These are phyloP conservation scores for Jatropha curcas DNA, from an alignment of 345 rosid genomes.

Conservation along the genomic window DNA sequence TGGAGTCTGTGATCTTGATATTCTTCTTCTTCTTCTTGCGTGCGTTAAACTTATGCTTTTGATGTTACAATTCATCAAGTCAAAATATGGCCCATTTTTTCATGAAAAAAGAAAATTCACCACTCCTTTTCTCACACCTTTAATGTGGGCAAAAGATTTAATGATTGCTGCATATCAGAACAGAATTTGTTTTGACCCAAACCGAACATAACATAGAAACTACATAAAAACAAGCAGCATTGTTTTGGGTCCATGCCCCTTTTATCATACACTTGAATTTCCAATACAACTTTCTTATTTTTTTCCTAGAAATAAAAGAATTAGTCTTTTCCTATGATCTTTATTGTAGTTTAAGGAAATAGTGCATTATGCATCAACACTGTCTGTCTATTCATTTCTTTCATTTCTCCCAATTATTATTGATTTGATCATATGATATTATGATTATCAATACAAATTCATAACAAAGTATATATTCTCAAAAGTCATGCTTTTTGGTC, in stretches of 20 bases:
- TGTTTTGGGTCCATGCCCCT: neutral
- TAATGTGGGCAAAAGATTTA: neutral
- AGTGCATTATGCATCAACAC: too few relatives aligned
- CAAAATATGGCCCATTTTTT: conserved; percentile 11
- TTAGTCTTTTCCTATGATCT: too few relatives aligned
- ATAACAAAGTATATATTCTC: neutral
- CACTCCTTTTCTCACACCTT: neutral
- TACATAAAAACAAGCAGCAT: neutral
- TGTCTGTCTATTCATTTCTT: too few relatives aligned
- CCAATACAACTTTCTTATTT: neutral
- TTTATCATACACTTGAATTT: neutral
- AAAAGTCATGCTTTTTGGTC: conserved; percentile 13
- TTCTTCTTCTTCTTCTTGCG: neutral
- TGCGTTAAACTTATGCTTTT: neutral
- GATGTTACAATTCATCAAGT: conserved; percentile 15
- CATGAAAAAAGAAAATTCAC: neutral
- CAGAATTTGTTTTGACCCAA: neutral
- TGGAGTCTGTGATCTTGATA: neutral
- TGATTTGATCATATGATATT: neutral
- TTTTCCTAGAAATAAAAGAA: too few relatives aligned
- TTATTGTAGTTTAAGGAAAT: too few relatives aligned
- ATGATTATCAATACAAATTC: neutral
- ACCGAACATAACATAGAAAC: neutral
- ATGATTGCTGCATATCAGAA: neutral
- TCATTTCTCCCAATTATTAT: too few relatives aligned